These are phyloP conservation scores for Quercus tomentella DNA, from an alignment of 331 rosid genomes.

Conservation along the genomic window DNA sequence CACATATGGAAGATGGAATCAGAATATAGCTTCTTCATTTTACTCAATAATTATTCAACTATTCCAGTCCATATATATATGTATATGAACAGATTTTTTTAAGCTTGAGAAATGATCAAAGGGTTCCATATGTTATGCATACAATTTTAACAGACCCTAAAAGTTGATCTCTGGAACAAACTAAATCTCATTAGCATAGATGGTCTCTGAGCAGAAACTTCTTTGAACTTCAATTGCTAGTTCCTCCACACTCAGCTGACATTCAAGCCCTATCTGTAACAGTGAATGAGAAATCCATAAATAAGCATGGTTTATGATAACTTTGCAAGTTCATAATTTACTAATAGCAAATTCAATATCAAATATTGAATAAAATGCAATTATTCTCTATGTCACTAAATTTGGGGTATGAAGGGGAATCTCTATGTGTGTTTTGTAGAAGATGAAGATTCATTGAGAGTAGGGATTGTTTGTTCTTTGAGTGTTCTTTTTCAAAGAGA, in stretches of 20 bases:
- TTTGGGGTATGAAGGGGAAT: no score
- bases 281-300: background rate
- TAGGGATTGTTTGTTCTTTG: no score
- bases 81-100: background rate
- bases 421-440: no score
- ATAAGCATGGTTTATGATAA: background rate
- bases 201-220: constrained; percentile 54
- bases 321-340: background rate
- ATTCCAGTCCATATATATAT: no score
- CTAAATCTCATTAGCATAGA: constrained; percentile 17
- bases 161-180: constrained; percentile 3
- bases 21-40: no score
- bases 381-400: no score
- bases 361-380: background rate
- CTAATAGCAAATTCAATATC: background rate
- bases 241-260: constrained; percentile 88
- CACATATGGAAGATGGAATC: no score
- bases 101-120: constrained; percentile 3
- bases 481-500: no score
- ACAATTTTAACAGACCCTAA: constrained; percentile 11
- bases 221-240: constrained; percentile 79
- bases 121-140: constrained; percentile 6
- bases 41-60: no score
- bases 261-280: constrained; percentile 81
- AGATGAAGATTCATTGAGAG: no score